Evolutionary conservation across 2,329 filamentous ascomycete species (phyloP), one percentile per base, ranked within the genome.

Genomic region (Helotiales sp.): DNA sequence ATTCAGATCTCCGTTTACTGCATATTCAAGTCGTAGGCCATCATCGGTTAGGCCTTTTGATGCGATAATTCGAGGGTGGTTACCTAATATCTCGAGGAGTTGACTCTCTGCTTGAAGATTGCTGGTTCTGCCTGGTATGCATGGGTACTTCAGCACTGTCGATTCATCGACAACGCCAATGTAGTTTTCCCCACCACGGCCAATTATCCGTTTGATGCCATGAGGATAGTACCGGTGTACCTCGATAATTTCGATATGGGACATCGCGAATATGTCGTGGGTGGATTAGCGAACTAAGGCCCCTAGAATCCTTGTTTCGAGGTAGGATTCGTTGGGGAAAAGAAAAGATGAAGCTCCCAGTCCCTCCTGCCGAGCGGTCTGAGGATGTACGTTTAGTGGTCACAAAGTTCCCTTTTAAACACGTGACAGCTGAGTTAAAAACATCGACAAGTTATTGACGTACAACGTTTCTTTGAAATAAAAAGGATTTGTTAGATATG

Each of bases 41-140:
- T 17, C 34, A 22, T 24, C 22, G 8, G 57, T 45, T 22, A 60
- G 22, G 32, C 34, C 57, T 28, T 60, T 60, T 15, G 34, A 60
- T 22, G 30, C 32, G 57, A 60, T 43, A 20, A 60, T 60, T 60
- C 57, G 57, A 40, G 57, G 57, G 26, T 60, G 32, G 7, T 26
- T 15, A 47, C 40, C 40, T 20, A 61, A n/a, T 49, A 61, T 49
- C 10, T 61, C 40, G 8, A 61, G 24, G 40, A 61, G 22, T 61
- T 61, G 15, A 17, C 32, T 43, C 30, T 58, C 24, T 32, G 11
- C 15, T 13, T 20, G 8, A n/a, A 30, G 24, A 32, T 37, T 8
- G 13, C 37, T 61, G 20, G 17, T 47, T 17, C 6, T 20, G 15
- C 43, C 58, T 49, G 20, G 37, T 30, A 30, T 47, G 26, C 37